Evolutionary conservation across 2,329 filamentous ascomycete species (phyloP).

Genomic region (Plectosphaerella plurivora): DNA sequence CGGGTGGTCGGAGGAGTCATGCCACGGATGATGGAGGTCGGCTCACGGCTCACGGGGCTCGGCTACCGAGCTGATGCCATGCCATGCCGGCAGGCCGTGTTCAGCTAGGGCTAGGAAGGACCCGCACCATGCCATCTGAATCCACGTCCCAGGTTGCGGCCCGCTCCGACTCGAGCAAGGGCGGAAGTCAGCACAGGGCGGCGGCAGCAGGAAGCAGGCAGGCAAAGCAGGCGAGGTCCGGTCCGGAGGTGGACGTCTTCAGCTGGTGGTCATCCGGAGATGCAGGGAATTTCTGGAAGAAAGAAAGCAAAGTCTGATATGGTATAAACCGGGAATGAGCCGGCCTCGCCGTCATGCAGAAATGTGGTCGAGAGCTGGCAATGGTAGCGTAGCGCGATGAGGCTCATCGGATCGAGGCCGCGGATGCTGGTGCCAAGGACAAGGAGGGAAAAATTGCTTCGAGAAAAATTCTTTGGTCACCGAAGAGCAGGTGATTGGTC

Average conservation of each 20-base stretch:
- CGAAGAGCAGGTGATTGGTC: not conserved
- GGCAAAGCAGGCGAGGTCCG: not conserved
- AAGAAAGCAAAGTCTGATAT: not conserved
- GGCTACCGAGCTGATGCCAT: not conserved
- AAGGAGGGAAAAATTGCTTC: conserved; percentile 1
- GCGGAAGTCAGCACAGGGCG: not conserved
- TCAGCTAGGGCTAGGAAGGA: not conserved
- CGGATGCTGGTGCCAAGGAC: not conserved
- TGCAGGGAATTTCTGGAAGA: not conserved
- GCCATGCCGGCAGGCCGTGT: not conserved
- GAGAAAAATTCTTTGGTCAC: conserved; percentile 6
- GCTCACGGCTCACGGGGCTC: not conserved
- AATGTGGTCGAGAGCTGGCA: not conserved
- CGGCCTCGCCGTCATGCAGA: not conserved
- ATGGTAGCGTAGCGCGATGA: not conserved
- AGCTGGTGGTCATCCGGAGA: not conserved
- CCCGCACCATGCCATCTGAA: not conserved
- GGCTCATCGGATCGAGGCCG: not conserved
- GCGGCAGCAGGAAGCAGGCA: not conserved
- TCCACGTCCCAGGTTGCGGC: not conserved
- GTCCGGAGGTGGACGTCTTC: too few species aligned
- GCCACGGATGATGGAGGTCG: not conserved
- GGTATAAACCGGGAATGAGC: not conserved
- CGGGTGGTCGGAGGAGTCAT: not conserved
- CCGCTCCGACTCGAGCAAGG: not conserved